Base-by-base conservation (phyloP, 495 filamentous ascomycete genomes). In the Aspergillus egyptiacus region DNA sequence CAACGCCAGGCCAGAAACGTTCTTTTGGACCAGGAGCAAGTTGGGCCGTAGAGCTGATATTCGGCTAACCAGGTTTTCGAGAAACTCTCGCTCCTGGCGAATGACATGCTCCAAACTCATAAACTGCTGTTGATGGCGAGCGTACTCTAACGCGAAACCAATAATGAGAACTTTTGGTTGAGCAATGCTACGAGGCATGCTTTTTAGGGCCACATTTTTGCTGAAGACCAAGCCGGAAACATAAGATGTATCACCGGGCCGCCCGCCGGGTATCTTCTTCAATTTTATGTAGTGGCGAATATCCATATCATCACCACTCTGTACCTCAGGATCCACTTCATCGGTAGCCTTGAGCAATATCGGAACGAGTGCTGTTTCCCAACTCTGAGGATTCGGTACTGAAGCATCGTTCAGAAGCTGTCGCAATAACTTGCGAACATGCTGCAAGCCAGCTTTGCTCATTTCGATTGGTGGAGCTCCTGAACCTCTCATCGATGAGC, bases 51-150 rank as follows among this genome's bases (percentile, higher is more conserved):
- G 73, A 9, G 86, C 87, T 50, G 84, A 79, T 44, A 99, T 96
- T n/a, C 93, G 81, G 56, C 87, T 90, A 13, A 97, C 86, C 46
- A 97, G 79, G 58, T 96, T 95, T 54, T 84, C 82, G 7, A 99
- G 73, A 60, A 91, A 99, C 59, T 99, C 94, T 48, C 86, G 84
- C 67, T 99, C 94, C 64, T 97, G 94, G 31, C 90, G 87, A 55
- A 99, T 95, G 47, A 99, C 90, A 28, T 91, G 93, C 54, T 96
- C 89, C 18, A 99, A 70, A 54, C 94, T 97, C 93, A 99, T 97
- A 66, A 97, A 96, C 54, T 96, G 91, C 52, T 88, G 84, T 57
- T 96, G 86, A 56, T 96, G 90, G 27, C 93, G 84, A 32, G 91
- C 86, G 68, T 97, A 99, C 60, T 97, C 94, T 37, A 99, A 86